Evolutionary conservation across 345 rosid species (phyloP), one percentile per base, ranked within the genome.

Genomic region (Lumnitzera littorea): DNA sequence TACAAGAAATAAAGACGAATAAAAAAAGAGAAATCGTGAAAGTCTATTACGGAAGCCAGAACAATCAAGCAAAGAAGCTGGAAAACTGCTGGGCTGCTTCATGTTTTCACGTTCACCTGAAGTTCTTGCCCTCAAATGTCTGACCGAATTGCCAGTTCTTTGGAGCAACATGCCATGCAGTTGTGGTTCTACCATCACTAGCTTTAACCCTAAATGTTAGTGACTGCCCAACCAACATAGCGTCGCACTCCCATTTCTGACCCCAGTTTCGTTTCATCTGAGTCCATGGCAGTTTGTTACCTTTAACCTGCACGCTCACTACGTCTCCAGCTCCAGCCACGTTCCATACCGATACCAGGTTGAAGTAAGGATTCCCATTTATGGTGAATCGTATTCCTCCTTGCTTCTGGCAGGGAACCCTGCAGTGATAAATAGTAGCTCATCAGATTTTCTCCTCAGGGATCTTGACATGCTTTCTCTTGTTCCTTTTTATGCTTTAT

Each of bases 291-390:
- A 70, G 71, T 55, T 77, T 52, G 58, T 63, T 8, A 14, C 85
- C 84, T 60, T 83, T 87, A 66, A 87, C 96, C 56, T 68, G 72
- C 62, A 91, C 68, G 60, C 80, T 61, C 17, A 46, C 54, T 7
- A 91, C 75, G 9, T 91, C 91, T 46, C 97, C 96, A 4, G 84
- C 75, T 31, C 92, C 96, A 0, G 78, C 96, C 0, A 87, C 96
- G 49, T 91, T 91, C 77, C 67, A 66, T 25, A 91, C 81, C 1
- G 54, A 62, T 2, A 85, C 70, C 62, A 78, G 74, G 51, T 80
- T 82, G 84, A 84, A 90, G 59, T 79, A 87, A 11, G 84, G 76
- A 65, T 90, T 84, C 23, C 91, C 92, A 3, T 56, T 74, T 62
- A 90, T 68, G 2, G 79, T 79, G 67, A 83, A 90, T 64, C 74